phyloP scores from a whole-genome alignment of 2,329 filamentous ascomycete genomes.

The Fusarium paranaense region DNA sequence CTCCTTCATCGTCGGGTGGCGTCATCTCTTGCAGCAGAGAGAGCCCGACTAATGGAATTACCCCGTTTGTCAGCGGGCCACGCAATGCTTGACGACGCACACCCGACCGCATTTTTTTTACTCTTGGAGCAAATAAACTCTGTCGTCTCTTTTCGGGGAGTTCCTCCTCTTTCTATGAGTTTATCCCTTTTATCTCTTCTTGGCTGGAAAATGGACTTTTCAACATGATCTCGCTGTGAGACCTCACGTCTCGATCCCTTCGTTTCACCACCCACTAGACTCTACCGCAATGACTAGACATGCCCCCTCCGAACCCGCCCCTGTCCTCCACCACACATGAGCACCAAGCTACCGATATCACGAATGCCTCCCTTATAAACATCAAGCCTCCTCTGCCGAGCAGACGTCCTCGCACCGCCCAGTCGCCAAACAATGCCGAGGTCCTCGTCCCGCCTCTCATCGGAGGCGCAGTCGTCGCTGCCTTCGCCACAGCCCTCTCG shows the following conservation, averaged over 20 bases:
- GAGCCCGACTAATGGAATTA: conserved; percentile 37
- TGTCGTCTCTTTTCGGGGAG: conserved; percentile 3
- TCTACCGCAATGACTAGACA: conserved; percentile 41
- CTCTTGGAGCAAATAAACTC: conserved; percentile 20
- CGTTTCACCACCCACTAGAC: neutral
- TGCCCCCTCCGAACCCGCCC: conserved; percentile 40
- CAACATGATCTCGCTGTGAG: neutral
- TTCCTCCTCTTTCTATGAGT: neutral
- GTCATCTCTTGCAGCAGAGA: conserved; percentile 29
- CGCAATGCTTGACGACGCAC: conserved; percentile 52
- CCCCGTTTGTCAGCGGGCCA: conserved; percentile 47
- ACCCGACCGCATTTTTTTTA: conserved; percentile 17
- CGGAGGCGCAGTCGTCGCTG: conserved; percentile 49
- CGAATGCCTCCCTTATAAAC: conserved; percentile 30
- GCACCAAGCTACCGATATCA: conserved; percentile 9
- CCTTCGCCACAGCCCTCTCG: conserved; percentile 51
- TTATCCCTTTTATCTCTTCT: neutral
- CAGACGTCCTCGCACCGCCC: conserved; percentile 44
- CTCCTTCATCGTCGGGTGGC: conserved; percentile 27
- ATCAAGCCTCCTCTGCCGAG: conserved; percentile 51
- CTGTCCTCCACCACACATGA: conserved; percentile 41
- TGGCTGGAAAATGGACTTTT: neutral
- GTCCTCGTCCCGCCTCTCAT: conserved; percentile 52
- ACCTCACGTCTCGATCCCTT: neutral
- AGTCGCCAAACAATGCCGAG: conserved; percentile 46